Conservation (phyloP, 768 basidiomycete species). For the Macrolepiota fuliginosa region DNA sequence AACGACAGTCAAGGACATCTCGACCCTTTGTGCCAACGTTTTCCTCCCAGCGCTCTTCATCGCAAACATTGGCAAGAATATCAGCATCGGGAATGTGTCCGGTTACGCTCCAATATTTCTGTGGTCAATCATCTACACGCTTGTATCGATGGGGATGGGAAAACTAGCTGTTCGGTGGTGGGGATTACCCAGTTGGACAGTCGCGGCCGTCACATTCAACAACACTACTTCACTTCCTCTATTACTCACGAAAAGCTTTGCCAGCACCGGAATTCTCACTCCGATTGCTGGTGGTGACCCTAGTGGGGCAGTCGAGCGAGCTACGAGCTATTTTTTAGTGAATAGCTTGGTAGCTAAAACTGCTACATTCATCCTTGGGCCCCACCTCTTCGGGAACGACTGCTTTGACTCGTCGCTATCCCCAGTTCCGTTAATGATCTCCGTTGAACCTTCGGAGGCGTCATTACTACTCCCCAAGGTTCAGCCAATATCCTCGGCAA, state of each 20-base stretch:
- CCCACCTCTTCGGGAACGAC: not conserved
- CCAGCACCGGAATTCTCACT: not conserved
- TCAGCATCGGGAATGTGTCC: not conserved
- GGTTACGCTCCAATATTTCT: not conserved
- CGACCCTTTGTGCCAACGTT: not conserved
- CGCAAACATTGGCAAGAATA: not conserved
- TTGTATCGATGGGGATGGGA: not conserved
- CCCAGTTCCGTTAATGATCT: not conserved
- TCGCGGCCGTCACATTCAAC: not conserved
- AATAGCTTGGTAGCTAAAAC: not conserved
- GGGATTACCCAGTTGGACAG: slow-evolving; percentile 1
- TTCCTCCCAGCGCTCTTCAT: not conserved
- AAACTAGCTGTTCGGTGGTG: not conserved
- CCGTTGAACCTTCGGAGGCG: not conserved
- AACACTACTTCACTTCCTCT: not conserved
- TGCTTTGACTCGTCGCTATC: not conserved
- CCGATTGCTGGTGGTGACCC: not conserved
- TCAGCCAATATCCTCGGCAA: not conserved
- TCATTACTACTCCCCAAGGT: not conserved
- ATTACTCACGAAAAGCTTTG: not conserved
- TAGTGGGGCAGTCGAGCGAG: not conserved
- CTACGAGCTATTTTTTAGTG: not conserved
- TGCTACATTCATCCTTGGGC: not conserved
- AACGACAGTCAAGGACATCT: not conserved
- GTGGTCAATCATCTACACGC: not conserved